Evolutionary conservation across 805 yeast genomes (phyloP).

Genomic region (Hanseniaspora meyeri): DNA sequence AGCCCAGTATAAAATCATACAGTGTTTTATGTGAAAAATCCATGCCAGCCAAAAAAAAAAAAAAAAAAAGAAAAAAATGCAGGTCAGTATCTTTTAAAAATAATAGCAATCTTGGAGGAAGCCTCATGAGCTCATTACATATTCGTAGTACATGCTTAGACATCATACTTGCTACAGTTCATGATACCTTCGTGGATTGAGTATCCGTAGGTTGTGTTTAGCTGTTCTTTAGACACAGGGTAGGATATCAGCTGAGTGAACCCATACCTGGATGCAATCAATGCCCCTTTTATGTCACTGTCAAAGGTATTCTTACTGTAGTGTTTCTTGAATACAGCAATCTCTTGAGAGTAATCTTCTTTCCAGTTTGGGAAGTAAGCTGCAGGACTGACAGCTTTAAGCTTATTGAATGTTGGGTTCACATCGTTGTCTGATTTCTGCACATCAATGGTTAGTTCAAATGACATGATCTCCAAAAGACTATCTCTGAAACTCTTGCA

Average conservation of each 20-base stretch:
- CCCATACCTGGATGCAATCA: slow-evolving; percentile 7
- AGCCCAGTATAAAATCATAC: not conserved
- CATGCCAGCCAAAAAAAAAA: too few species aligned
- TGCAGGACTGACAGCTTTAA: slow-evolving; percentile 1
- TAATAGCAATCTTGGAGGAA: too few species aligned
- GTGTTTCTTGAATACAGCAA: not conserved
- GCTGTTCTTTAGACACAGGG: not conserved
- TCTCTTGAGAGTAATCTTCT: slow-evolving; percentile 5
- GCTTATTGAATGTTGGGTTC: not conserved
- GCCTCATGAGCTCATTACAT: not conserved
- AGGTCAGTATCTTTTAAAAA: too few species aligned
- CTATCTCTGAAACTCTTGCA: slow-evolving; percentile 3
- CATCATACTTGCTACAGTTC: not conserved
- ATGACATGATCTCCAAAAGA: not conserved
- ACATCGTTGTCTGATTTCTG: not conserved
- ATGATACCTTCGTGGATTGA: slow-evolving; percentile 6
- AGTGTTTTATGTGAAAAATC: not conserved
- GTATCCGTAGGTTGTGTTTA: not conserved
- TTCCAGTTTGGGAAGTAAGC: slow-evolving; percentile 10
- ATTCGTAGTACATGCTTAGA: not conserved
- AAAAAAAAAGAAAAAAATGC: too few species aligned
- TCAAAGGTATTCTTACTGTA: slow-evolving; percentile 8
- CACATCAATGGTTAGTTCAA: not conserved
- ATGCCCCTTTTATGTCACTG: slow-evolving; percentile 12
- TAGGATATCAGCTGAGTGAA: slow-evolving; percentile 9